A percentile compares a stretch with the other conserved stretches of the same genome.
Evolutionary conservation across 306 rosid species (phyloP).

Genomic region (Inga laurina): DNA sequence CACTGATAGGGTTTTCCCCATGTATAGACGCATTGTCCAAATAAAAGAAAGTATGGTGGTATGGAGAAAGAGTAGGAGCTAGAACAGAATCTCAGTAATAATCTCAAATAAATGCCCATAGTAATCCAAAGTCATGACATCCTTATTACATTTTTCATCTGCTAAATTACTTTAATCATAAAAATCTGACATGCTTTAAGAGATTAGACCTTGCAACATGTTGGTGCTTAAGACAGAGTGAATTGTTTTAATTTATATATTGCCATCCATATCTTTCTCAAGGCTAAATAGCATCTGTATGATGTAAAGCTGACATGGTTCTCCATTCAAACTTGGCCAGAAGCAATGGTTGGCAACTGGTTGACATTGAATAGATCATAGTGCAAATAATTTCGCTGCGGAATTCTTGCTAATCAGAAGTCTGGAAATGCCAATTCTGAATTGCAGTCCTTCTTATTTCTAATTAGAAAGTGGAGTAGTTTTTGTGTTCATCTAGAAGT

Average conservation of each 20-base stretch:
- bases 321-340: neutral
- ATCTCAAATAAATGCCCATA: neutral
- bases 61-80: neutral
- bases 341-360: neutral
- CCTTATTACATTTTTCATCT: neutral
- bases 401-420: neutral
- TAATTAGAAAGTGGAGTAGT: slow-evolving; percentile 13
- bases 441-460: neutral
- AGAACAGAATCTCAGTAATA: neutral
- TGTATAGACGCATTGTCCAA: neutral
- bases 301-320: neutral
- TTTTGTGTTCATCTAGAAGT: neutral
- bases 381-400: slow-evolving; percentile 2
- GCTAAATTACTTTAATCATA: neutral
- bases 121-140: neutral
- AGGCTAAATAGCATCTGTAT: neutral
- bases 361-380: neutral
- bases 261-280: neutral
- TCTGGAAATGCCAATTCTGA: slow-evolving; percentile 4
- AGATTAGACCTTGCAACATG: neutral
- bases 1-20: neutral
- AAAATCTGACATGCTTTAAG: neutral
- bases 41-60: neutral
- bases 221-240: neutral
- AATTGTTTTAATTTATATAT: neutral